Base-by-base conservation (phyloP, 768 basidiomycete species). In the Exsudoporus frostii region DNA sequence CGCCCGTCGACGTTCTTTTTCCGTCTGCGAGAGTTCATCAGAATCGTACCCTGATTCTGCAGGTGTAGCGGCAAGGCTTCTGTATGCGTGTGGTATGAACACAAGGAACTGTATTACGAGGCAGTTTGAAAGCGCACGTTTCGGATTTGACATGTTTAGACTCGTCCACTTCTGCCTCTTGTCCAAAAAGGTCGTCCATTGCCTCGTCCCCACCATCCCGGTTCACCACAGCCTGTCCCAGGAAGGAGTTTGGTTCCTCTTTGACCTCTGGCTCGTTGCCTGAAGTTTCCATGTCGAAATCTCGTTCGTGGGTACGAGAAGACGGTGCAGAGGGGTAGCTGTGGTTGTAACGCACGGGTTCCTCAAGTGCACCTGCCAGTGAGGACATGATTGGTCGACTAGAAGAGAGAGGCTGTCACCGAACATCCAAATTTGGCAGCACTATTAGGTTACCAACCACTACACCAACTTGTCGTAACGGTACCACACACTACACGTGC, bases 101-200 rank as follows among this genome's bases (percentile, higher is more conserved):
- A 51, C 42, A 40, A 45, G 20, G 59, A 39, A 45, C 61, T 58
- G 11, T 32, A 43, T 48, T 47, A 48, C 15, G 56, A 25, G 38
- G 32, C 7, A 24, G 42, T 10, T 44, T 45, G 54, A 52, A 40
- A 37, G 14, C 51, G 57, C 56, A 85, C 84, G 76, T 77, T 55
- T 75, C 76, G 51, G 71, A 78, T 58, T 80, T 81, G 51, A 75
- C 70, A 34, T 77, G 63, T 52, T 62, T 61, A 33, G 52, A 45
- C 29, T 64, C 74, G 13, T 78, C 73, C 15, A 59, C 65, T 15
- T 76, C 83, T 40, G 80, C 77, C 49, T 89, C 88, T 56, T 86
- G 83, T 32, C 88, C 90, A 66, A 92, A 92, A 50, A 92, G 80
- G 67, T 91, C 89, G 56, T 82, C 80, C 84, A 90, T 87, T 54